Evolutionary conservation across 768 basidiomycete species (phyloP).

Genomic region (Chalciporus chontae): DNA sequence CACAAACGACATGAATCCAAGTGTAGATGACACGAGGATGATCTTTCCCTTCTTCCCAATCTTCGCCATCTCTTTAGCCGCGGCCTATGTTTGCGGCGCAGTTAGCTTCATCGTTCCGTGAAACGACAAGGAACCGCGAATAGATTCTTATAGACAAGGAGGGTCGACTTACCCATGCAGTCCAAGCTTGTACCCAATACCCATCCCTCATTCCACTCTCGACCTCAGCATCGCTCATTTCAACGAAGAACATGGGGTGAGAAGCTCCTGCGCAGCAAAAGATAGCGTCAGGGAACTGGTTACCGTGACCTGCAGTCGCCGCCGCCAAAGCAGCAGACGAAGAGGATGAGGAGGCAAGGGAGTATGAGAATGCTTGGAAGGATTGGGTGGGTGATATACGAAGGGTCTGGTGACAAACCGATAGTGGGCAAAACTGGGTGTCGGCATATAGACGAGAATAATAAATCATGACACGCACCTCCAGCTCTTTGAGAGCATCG

Average conservation of each 20-base stretch:
- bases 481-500: constrained; percentile 54
- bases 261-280: constrained; percentile 78
- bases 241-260: constrained; percentile 72
- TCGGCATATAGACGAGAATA: too few relatives aligned
- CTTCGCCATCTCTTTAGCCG: constrained; percentile 60
- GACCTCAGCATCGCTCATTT: constrained; percentile 59
- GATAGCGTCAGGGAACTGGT: constrained; percentile 67
- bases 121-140: background rate
- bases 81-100: constrained; percentile 45
- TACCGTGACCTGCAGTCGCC: constrained; percentile 51
- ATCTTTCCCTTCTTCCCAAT: constrained; percentile 63
- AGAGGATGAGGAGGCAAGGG: constrained; percentile 48
- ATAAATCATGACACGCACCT: constrained; percentile 44
- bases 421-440: background rate
- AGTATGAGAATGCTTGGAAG: constrained; percentile 63
- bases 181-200: constrained; percentile 44
- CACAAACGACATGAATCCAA: constrained; percentile 71
- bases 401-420: constrained; percentile 35
- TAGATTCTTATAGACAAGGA: background rate
- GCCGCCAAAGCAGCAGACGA: constrained; percentile 62
- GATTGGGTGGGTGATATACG: constrained; percentile 58
- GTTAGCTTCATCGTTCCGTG: background rate
- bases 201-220: constrained; percentile 36
- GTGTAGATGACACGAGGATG: constrained; percentile 68
- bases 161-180: constrained; percentile 37